These are phyloP conservation scores for Monosporozyma servazzii DNA, from an alignment of 805 yeast genomes.

Conservation along the genomic window DNA sequence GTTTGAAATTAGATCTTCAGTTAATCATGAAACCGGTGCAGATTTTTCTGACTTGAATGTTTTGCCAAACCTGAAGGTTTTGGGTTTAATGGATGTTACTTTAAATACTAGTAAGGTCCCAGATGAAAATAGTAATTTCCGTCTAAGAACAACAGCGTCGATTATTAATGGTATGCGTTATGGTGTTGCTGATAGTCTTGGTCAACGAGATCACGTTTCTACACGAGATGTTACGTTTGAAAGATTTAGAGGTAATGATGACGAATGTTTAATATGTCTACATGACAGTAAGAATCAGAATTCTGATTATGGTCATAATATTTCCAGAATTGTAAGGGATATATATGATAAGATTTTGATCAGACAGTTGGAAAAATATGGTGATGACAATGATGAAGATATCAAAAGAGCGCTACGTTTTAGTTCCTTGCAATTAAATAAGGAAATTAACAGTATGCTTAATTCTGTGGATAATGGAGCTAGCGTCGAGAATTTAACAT, in stretches of 20 bases:
- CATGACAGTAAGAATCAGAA: conserved; percentile 70
- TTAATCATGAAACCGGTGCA: conserved; percentile 41
- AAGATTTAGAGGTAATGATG: conserved; percentile 74
- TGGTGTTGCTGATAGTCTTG: conserved; percentile 87
- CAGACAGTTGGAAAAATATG: conserved; percentile 32
- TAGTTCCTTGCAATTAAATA: conserved; percentile 70
- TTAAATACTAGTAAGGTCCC: conserved; percentile 82
- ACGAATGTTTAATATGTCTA: conserved; percentile 70
- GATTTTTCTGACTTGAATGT: conserved; percentile 53
- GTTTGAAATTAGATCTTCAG: conserved; percentile 69
- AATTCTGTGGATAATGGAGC: conserved; percentile 45
- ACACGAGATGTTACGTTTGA: conserved; percentile 81
- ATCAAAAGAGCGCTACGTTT: conserved; percentile 71
- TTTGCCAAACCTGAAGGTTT: conserved; percentile 55
- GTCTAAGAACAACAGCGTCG: conserved; percentile 87
- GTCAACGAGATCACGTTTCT: conserved; percentile 53
- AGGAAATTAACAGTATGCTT: conserved; percentile 54
- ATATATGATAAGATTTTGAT: conserved; percentile 60
- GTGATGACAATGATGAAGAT: conserved; percentile 31
- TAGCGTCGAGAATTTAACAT: conserved; percentile 43
- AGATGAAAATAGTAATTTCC: conserved; percentile 71
- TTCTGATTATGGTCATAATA: conserved; percentile 46
- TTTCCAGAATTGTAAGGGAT: conserved; percentile 65
- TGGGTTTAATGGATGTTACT: conserved; percentile 94
- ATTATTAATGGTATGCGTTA: conserved; percentile 65